Percentiles rank a stretch among this genome's conserved stretches.
Evolutionary conservation across 495 filamentous ascomycete genomes (phyloP).

Genomic region (Astrocystis sublimbata): DNA sequence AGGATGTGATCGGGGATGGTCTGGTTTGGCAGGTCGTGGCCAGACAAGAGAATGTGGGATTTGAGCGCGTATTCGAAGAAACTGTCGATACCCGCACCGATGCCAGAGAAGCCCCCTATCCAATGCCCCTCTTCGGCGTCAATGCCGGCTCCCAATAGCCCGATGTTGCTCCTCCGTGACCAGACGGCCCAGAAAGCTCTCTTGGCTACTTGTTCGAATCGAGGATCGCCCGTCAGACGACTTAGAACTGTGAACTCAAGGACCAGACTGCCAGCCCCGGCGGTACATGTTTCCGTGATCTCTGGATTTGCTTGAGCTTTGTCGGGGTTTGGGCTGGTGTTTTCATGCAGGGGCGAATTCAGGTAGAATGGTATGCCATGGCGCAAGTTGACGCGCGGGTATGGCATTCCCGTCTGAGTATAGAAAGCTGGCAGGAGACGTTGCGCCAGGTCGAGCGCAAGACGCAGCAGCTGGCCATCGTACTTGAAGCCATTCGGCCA

Average conservation of each 20-base stretch:
- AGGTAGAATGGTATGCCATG: conserved; percentile 87
- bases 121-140: conserved; percentile 90
- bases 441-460: conserved; percentile 80
- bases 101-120: conserved; percentile 83
- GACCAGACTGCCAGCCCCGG: conserved; percentile 90
- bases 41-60: conserved; percentile 83
- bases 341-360: conserved; percentile 70
- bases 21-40: conserved; percentile 56
- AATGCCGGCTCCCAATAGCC: conserved; percentile 87
- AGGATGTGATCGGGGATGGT: conserved; percentile 34
- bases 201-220: conserved; percentile 87
- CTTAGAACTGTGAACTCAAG: conserved; percentile 91
- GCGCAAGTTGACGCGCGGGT: conserved; percentile 91
- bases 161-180: conserved; percentile 79
- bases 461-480: conserved; percentile 81
- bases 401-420: conserved; percentile 84
- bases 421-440: conserved; percentile 89
- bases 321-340: conserved; percentile 23
- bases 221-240: conserved; percentile 79
- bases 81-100: conserved; percentile 94
- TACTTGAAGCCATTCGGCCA: conserved; percentile 84
- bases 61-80: conserved; percentile 99
- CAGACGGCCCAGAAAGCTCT: conserved; percentile 95
- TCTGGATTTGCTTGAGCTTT: conserved; percentile 54
- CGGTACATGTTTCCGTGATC: conserved; percentile 94